Evolutionary conservation across 2,329 filamentous ascomycete species (phyloP).

Genomic region (Clarireedia homoeocarpa): DNA sequence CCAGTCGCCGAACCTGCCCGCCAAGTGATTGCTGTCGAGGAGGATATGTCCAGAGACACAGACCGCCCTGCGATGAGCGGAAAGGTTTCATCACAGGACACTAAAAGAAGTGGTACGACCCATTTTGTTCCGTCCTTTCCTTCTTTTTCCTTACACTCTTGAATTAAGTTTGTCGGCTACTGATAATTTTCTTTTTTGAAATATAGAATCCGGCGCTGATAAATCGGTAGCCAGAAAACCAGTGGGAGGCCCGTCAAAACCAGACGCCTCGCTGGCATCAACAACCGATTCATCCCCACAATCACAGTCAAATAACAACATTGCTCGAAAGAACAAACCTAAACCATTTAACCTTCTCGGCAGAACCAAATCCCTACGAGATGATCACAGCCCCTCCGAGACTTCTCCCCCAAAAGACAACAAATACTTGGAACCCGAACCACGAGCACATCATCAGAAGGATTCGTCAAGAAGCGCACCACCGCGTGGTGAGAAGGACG

Average conservation of each 20-base stretch:
- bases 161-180: background rate
- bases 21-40: slow-evolving; percentile 23
- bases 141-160: slow-evolving; percentile 6
- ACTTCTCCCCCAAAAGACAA: slow-evolving; percentile 2
- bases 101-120: slow-evolving; percentile 27
- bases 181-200: slow-evolving; percentile 5
- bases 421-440: slow-evolving; percentile 11
- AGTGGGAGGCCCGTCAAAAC: slow-evolving; percentile 22
- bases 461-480: slow-evolving; percentile 48
- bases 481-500: slow-evolving; percentile 44
- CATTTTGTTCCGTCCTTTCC: slow-evolving; percentile 14
- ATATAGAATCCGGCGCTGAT: slow-evolving; percentile 20
- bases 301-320: slow-evolving; percentile 13
- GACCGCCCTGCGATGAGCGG: slow-evolving; percentile 22
- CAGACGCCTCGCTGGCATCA: slow-evolving; percentile 23
- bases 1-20: slow-evolving; percentile 26
- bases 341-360: slow-evolving; percentile 31
- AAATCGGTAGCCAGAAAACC: slow-evolving; percentile 23
- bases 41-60: slow-evolving; percentile 30
- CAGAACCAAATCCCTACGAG: slow-evolving; percentile 37
- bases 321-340: slow-evolving; percentile 23
- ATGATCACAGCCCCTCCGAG: slow-evolving; percentile 28
- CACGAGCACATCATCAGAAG: slow-evolving; percentile 30
- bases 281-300: slow-evolving; percentile 9
- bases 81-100: slow-evolving; percentile 27